Conservation (phyloP, 2,329 filamentous ascomycete genomes). For the Chrysoporthe cubensis region DNA sequence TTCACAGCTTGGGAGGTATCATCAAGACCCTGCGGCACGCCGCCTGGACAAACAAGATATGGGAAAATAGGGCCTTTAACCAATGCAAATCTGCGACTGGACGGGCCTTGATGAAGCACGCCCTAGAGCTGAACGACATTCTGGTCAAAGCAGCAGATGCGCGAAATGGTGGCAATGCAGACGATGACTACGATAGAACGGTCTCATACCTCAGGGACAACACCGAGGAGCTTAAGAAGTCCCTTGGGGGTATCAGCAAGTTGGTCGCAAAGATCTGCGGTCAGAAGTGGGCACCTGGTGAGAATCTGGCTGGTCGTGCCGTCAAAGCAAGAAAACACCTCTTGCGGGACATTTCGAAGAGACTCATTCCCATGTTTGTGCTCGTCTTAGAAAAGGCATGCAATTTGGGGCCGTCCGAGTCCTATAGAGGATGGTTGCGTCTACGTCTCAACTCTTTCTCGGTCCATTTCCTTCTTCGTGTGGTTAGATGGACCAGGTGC, state of each 20-base stretch:
- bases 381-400: constrained; percentile 16
- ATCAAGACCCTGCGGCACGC: constrained; percentile 17
- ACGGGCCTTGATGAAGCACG: constrained; percentile 2
- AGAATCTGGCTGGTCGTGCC: neutral
- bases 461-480: constrained; percentile 23
- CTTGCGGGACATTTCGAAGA: constrained; percentile 16
- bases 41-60: constrained; percentile 21
- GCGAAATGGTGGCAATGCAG: neutral
- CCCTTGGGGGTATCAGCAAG: constrained; percentile 11
- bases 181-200: neutral
- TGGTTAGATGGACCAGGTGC: constrained; percentile 19
- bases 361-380: constrained; percentile 26
- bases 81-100: constrained; percentile 9
- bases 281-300: neutral
- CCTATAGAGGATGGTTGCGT: neutral
- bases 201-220: constrained; percentile 11
- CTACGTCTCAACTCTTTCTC: constrained; percentile 21
- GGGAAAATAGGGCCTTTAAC: neutral
- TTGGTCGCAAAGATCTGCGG: constrained; percentile 16
- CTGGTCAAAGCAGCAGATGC: neutral
- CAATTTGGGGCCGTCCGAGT: constrained; percentile 9
- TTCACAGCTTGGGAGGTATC: constrained; percentile 22
- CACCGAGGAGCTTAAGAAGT: constrained; percentile 1
- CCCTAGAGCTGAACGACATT: constrained; percentile 11
- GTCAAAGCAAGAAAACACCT: neutral